Conservation (phyloP, 345 rosid genomes). For the Psidium friedrichsthalianum region DNA sequence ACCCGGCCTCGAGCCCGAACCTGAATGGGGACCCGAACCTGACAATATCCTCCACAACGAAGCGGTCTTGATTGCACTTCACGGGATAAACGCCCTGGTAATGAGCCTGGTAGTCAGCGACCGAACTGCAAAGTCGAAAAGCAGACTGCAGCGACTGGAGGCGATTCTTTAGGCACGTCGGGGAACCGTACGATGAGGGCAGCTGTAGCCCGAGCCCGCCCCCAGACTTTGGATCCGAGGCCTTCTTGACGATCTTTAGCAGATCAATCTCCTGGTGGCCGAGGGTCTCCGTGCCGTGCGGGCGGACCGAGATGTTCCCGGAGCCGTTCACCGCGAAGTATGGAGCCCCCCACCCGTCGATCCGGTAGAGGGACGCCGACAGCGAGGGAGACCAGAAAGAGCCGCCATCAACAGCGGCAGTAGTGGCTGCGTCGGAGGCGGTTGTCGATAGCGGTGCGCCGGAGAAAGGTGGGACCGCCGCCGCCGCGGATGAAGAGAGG, state of each 20-base stretch:
- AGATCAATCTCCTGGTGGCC: slow-evolving; percentile 83
- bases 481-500: slow-evolving; percentile 11
- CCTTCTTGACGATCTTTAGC: slow-evolving; percentile 68
- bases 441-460: slow-evolving; percentile 16
- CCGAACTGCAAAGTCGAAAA: slow-evolving; percentile 62
- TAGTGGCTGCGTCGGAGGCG: slow-evolving; percentile 3
- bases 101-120: slow-evolving; percentile 46
- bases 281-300: slow-evolving; percentile 48
- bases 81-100: slow-evolving; percentile 94
- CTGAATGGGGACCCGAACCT: slow-evolving; percentile 59
- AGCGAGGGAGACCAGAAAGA: slow-evolving; percentile 61
- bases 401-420: slow-evolving; percentile 1
- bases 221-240: slow-evolving; percentile 53
- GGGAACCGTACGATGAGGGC: slow-evolving; percentile 75
- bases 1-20: slow-evolving; percentile 91
- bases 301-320: slow-evolving; percentile 65
- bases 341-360: slow-evolving; percentile 86
- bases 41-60: slow-evolving; percentile 79
- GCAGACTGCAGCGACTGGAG: slow-evolving; percentile 70
- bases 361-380: slow-evolving; percentile 55
- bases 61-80: slow-evolving; percentile 92
- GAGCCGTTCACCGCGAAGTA: slow-evolving; percentile 62
- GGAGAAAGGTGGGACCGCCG: slow-evolving; percentile 13
- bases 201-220: slow-evolving; percentile 84
- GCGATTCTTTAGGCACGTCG: slow-evolving; percentile 75